These are phyloP conservation scores for Linnemannia schmuckeri DNA, from an alignment of 192 early-diverging fungal species.

Conservation along the genomic window DNA sequence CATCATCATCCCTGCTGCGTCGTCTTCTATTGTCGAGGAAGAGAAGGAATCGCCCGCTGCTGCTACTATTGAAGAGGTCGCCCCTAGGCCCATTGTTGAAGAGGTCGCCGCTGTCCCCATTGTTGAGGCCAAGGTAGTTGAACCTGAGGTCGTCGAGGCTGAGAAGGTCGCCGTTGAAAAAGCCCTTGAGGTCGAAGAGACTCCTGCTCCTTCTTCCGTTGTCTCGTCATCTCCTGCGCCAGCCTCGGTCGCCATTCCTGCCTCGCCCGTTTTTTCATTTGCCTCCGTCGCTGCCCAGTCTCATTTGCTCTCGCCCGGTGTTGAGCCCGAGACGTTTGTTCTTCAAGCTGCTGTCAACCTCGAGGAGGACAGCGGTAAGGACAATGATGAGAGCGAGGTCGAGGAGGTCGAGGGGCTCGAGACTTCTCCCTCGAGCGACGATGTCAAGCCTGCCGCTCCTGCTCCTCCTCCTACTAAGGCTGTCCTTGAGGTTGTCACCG, in stretches of 20 bases:
- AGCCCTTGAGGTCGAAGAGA: background rate
- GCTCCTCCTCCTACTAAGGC: background rate
- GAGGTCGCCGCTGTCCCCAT: background rate
- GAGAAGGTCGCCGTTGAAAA: background rate
- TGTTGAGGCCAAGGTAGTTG: background rate
- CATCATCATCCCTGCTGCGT: background rate
- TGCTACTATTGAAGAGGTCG: too few relatives aligned
- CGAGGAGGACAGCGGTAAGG: background rate
- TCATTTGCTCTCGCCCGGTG: background rate
- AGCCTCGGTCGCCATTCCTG: background rate
- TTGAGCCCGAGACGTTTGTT: conserved; percentile 11
- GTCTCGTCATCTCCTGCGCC: background rate
- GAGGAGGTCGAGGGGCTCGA: background rate
- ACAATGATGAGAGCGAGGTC: too few relatives aligned
- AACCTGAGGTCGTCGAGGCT: background rate
- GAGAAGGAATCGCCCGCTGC: background rate
- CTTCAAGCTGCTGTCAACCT: conserved; percentile 25
- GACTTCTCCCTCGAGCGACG: background rate
- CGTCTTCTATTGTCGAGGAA: background rate
- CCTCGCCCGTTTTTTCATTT: background rate
- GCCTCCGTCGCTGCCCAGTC: background rate
- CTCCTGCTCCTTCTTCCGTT: background rate
- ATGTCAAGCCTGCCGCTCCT: background rate
- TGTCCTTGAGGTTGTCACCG: conserved; percentile 21
- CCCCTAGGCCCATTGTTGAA: too few relatives aligned